phyloP scores from a whole-genome alignment of 768 basidiomycete genomes.

The Cyathus striatus region DNA sequence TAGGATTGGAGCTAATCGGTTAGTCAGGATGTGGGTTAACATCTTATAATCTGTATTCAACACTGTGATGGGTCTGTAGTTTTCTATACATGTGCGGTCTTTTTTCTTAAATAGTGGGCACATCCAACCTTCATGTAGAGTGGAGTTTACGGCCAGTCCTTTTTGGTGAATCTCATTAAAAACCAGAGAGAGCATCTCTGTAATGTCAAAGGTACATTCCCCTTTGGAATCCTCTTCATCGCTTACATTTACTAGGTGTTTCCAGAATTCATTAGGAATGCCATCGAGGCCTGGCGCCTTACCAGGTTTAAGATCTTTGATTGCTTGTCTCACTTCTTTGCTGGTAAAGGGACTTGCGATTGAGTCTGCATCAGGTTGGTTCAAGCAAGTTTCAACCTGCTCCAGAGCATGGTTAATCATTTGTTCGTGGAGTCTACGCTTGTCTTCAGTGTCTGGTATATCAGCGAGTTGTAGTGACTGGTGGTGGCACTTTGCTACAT shows the following conservation, averaged over 20 bases:
- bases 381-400: no score
- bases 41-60: no score
- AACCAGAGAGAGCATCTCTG: constrained; percentile 4
- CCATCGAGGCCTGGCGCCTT: constrained; percentile 19
- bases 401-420: constrained; percentile 2
- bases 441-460: no score
- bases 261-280: constrained; percentile 22
- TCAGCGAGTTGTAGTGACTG: no score
- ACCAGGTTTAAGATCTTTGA: constrained; percentile 8
- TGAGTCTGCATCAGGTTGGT: no score
- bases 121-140: no score
- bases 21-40: constrained; percentile 30
- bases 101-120: constrained; percentile 38
- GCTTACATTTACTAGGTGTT: constrained; percentile 5
- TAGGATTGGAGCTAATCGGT: constrained; percentile 15
- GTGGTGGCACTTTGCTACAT: not conserved
- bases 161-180: constrained; percentile 21
- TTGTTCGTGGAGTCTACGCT: not conserved
- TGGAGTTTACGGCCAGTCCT: constrained; percentile 6
- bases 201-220: constrained; percentile 9
- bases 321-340: constrained; percentile 9
- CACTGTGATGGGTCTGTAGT: no score
- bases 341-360: no score
- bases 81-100: constrained; percentile 12
- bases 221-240: constrained; percentile 2